Evolutionary conservation across 176 grass and related monocot species (phyloP), one percentile per base, ranked within the genome.

Genomic region (Cenchrus fungigraminus): DNA sequence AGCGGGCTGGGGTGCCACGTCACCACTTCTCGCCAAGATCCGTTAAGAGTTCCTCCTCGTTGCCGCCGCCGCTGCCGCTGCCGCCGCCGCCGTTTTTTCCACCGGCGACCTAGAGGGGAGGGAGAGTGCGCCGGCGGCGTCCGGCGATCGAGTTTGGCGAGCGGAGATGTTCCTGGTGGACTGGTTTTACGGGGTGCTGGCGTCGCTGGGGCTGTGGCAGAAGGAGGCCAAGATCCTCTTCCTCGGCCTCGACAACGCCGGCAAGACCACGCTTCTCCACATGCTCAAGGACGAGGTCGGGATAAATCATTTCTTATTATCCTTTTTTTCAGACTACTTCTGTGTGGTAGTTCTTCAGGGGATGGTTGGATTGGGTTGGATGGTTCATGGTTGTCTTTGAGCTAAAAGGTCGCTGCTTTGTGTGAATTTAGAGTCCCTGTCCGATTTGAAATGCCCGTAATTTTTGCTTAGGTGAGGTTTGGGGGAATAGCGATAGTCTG

Each of bases 171-270:
- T 94, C 37, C 84, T 97, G 19, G 67, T 97, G 28, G 89, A 97
- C 86, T 93, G 94, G 91, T 96, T 95, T 79, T 95, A 93, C 80
- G 88, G 94, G 12, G 91, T 95, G 56, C 68, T 95, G 37, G 91
- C 91, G 7, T 95, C 94, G 46, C 91, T 93, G 16, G 94, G 94
- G 37, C 73, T 95, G 62, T 92, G 90, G 88, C 90, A 95, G 76
- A 95, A 95, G 86, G 93, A 95, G 83, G 93, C 93, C 13, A 95
- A 95, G 88, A 95, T 95, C 85, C 87, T 95, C 60, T 95, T 95
- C 82, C 83, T 95, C 22, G 93, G 93, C 55, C 93, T 95, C 61
- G 93, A 95, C 81, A 95, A 95, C 81, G 75, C 93, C 54, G 93
- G 93, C 22, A 95, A 95, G 82, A 95, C 93, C 65, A 95, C 93